Evolutionary conservation across 148 eudicot species (phyloP).

Genomic region (Rhododendron ovatum): DNA sequence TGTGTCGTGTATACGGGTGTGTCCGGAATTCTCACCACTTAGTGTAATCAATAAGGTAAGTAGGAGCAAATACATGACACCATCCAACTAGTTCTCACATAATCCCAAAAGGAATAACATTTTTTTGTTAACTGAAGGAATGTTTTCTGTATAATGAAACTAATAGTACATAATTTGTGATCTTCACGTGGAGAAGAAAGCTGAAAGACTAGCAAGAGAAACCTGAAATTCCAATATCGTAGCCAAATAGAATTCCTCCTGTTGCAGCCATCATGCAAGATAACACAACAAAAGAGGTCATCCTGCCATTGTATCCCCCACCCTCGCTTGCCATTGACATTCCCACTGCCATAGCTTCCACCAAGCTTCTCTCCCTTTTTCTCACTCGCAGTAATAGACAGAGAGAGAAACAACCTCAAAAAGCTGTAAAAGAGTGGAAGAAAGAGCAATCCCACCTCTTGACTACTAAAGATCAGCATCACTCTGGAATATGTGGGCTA

Average conservation of each 20-base stretch:
- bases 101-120: background rate
- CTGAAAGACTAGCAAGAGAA: background rate
- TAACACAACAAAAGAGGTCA: slow-evolving; percentile 15
- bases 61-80: background rate
- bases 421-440: background rate
- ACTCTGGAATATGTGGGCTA: background rate
- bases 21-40: too few species aligned
- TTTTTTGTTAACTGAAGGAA: background rate
- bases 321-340: background rate
- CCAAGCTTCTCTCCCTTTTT: background rate
- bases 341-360: slow-evolving; percentile 13
- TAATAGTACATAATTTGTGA: background rate
- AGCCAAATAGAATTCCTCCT: slow-evolving; percentile 44
- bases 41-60: background rate
- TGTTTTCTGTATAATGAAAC: background rate
- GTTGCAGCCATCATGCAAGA: slow-evolving; percentile 38
- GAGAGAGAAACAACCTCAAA: background rate
- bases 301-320: slow-evolving; percentile 15
- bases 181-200: background rate
- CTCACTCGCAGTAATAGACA: background rate
- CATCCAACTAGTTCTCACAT: background rate
- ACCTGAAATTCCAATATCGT: slow-evolving; percentile 51
- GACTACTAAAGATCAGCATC: background rate
- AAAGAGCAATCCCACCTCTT: background rate
- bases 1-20: too few species aligned